Base-by-base conservation (phyloP, 2,329 filamentous ascomycete genomes). In the Rhinocladiella mackenziei region DNA sequence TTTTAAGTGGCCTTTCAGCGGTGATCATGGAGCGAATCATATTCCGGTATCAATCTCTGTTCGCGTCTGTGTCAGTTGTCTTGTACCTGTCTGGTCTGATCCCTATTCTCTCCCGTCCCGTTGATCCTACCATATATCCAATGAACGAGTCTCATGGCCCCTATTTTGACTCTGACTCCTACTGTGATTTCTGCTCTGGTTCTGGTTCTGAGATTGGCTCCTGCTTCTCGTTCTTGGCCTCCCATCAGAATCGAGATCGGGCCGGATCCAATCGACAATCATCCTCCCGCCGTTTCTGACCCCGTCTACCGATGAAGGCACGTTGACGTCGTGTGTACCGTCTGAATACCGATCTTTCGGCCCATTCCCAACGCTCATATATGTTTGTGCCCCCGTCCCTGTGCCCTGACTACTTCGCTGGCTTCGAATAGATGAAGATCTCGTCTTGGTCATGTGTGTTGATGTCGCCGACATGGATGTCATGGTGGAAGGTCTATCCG, bases 231-330 rank as follows among this genome's bases (percentile, higher is more conserved):
- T 22, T 13, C 32, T n/a, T n/a, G n/a, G n/a, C n/a, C n/a, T n/a
- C n/a, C n/a, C n/a, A n/a, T n/a, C n/a, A n/a, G n/a, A n/a, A n/a
- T n/a, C n/a, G n/a, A n/a, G 31, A 14, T 31, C 38, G 14, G 41
- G 48, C 28, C 51, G 44, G 17, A 51, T 45, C 51, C 51, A 54
- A 34, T 51, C 51, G 3, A 54, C 39, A 31, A 49, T 17, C 48
- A 54, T 50, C n/a, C 48, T 37, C 5, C 51, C 51, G 13, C 43
- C 30, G 7, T 22, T 32, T 29, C 11, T 42, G 14, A 48, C 30
- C 3, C 41, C 33, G 25, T 53, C 50, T 6, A 53, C 43, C 3
- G 46, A 44, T 10, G 50, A 53, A 5, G 36, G 26, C 4, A 47
- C 25, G 2, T 3, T 35, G 14, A 50, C 18, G 3, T 20, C 4